Evolutionary conservation across 2,329 filamentous ascomycete genomes (phyloP).

Genomic region (Aspergillus aculeatus): DNA sequence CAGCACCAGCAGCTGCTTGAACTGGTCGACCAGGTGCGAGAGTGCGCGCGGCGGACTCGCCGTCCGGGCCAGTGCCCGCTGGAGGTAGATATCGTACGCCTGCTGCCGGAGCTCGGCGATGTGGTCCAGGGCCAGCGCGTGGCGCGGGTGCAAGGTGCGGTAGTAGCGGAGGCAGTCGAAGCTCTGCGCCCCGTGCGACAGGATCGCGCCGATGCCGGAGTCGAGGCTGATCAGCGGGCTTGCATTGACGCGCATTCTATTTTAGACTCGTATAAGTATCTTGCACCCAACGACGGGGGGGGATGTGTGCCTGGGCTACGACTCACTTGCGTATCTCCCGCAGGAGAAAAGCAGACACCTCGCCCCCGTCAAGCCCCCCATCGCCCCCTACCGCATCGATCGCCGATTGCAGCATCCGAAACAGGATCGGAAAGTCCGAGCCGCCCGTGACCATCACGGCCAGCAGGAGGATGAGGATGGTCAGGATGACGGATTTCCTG

Average conservation of each 20-base stretch:
- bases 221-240: conserved; percentile 11
- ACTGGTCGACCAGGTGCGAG: neutral
- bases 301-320: neutral
- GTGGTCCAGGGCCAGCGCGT: conserved; percentile 6
- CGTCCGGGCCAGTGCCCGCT: neutral
- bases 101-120: conserved; percentile 11
- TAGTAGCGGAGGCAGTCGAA: conserved; percentile 15
- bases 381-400: conserved; percentile 12
- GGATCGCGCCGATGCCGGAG: neutral
- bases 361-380: conserved; percentile 4
- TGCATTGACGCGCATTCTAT: conserved; percentile 8
- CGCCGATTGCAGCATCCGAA: conserved; percentile 16
- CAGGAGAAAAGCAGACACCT: conserved; percentile 11
- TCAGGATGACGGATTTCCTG: conserved; percentile 9
- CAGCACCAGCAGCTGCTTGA: neutral
- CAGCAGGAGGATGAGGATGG: conserved; percentile 15
- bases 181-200: conserved; percentile 4
- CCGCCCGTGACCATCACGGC: conserved; percentile 17
- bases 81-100: conserved; percentile 14
- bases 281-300: no score
- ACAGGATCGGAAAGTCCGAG: conserved; percentile 16
- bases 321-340: conserved; percentile 19
- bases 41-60: no score
- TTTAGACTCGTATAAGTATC: no score
- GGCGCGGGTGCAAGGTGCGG: conserved; percentile 1